Percentiles rank a stretch among this genome's conserved stretches.
Conservation (phyloP, 2,329 filamentous ascomycete species). For the Exophiala alcalophila region DNA sequence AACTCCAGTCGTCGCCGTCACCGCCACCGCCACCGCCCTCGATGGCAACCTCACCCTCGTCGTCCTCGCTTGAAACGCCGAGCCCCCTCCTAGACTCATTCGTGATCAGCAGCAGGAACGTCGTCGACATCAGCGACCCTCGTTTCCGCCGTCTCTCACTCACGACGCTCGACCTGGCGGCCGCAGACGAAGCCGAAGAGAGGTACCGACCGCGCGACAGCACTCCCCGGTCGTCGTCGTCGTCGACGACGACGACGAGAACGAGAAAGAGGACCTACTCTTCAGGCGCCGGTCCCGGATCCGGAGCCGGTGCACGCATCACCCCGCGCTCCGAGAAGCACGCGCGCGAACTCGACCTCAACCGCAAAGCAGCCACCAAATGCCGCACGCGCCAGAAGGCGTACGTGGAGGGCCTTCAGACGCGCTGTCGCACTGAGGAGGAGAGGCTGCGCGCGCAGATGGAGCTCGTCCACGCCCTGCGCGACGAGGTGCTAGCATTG, state of each 20-base stretch:
- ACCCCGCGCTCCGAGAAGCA: conserved; percentile 22
- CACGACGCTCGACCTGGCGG: conserved; percentile 9
- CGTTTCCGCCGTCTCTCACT: conserved; percentile 21
- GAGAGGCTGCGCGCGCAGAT: conserved; percentile 21
- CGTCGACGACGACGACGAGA: too few species aligned
- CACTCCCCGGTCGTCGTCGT: too few species aligned
- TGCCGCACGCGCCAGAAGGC: conserved; percentile 23
- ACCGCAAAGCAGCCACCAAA: conserved; percentile 24
- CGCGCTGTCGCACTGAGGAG: conserved; percentile 19
- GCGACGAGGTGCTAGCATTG: conserved; percentile 19
- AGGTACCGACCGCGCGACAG: conserved; percentile 22
- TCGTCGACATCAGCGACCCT: too few species aligned
- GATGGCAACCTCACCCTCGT: too few species aligned
- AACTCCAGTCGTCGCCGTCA: too few species aligned
- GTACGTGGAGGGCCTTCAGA: conserved; percentile 22
- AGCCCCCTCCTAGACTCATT: too few species aligned
- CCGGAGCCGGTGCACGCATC: too few species aligned
- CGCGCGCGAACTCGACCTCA: conserved; percentile 24
- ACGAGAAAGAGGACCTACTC: too few species aligned
- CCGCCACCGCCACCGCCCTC: too few species aligned
- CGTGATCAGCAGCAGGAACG: too few species aligned
- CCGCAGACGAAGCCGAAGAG: conserved; percentile 8
- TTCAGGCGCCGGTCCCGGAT: too few species aligned
- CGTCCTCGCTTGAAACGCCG: too few species aligned
- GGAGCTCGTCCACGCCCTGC: conserved; percentile 22